Evolutionary conservation across 2,329 filamentous ascomycete species (phyloP), one percentile per base, ranked within the genome.

Genomic region (Aureobasidium mangrovei): DNA sequence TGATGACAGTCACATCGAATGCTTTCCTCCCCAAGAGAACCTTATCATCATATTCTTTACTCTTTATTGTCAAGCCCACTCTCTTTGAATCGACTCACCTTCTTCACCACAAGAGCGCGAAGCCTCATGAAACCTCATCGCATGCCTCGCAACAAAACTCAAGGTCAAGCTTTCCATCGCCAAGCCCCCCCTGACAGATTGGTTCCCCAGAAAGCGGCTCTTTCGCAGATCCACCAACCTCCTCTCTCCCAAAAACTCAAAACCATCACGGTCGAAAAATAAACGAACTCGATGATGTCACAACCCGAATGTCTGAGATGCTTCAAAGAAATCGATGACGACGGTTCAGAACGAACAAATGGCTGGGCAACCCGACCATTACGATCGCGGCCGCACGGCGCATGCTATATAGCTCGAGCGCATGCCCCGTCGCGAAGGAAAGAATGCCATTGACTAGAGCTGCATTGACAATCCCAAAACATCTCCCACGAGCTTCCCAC

Each of bases 321-420:
- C 35, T 32, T 40, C 46, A 49, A 40, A 24, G 36, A 49, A 40
- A 40, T 49, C 46, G 36, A 49, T 49, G 46, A 49, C 46, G 46
- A 49, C 35, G 32, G 46, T 29, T 4, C n/a, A 27, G 26, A 49
- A 9, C 7, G 4, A 5, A 32, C 46, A 40, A 49, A 39, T 27
- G 27, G 46, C 46, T 49, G 36, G 35, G 27, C 26, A 39, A 36
- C 31, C n/a, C 35, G 7, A 40, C 31, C n/a, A 4, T 9, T 32
- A 28, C 35, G 32, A 10, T 6, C 10, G 6, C 10, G 6, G 2
- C 18, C 12, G 27, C 8, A 38, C 10, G 39, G 4, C 18, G 3
- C 26, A 33, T 28, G n/a, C 9, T 49, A 39, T 49, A 49, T 31
- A 49, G 40, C 26, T 31, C 10, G 36, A 18, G 18, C 18, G 18